phyloP scores from a whole-genome alignment of 1,284 basidiomycete genomes.

The Clitocybe nebularis region DNA sequence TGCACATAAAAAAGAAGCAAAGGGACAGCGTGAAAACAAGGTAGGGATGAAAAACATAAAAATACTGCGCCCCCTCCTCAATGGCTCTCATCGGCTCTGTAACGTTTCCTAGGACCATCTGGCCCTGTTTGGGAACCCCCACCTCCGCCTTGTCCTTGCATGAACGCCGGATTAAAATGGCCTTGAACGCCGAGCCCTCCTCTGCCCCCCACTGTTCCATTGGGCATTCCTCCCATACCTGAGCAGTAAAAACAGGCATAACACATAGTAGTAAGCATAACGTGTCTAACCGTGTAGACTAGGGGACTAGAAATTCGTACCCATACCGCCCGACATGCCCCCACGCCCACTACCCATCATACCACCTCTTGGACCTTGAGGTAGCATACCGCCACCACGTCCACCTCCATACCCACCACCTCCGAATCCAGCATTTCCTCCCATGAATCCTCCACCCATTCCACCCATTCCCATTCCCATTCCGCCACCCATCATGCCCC shows the following conservation, averaged over 20 bases:
- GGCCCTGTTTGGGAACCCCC: slow-evolving; percentile 29
- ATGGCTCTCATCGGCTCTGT: slow-evolving; percentile 26
- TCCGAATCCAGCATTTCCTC: slow-evolving; percentile 40
- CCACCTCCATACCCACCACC: slow-evolving; percentile 45
- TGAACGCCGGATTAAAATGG: slow-evolving; percentile 72
- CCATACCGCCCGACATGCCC: slow-evolving; percentile 65
- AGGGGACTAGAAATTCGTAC: slow-evolving; percentile 58
- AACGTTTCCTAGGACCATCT: slow-evolving; percentile 51
- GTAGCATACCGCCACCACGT: slow-evolving; percentile 56
- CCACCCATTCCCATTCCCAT: slow-evolving; percentile 40
- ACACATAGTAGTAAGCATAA: slow-evolving; percentile 40
- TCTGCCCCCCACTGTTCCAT: slow-evolving; percentile 33
- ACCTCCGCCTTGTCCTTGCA: slow-evolving; percentile 41
- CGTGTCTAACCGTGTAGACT: slow-evolving; percentile 27
- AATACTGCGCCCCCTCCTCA: slow-evolving; percentile 1
- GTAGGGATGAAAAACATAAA: neutral
- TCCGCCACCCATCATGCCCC: slow-evolving; percentile 33
- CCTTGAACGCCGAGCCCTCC: slow-evolving; percentile 51
- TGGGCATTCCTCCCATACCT: slow-evolving; percentile 52
- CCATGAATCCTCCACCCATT: slow-evolving; percentile 44
- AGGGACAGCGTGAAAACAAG: neutral
- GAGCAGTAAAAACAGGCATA: slow-evolving; percentile 20
- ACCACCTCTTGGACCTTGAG: slow-evolving; percentile 56
- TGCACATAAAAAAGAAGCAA: neutral
- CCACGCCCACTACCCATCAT: slow-evolving; percentile 56